Evolutionary conservation across 768 basidiomycete genomes (phyloP).

Genomic region (Phanerodontia chrysosporium): DNA sequence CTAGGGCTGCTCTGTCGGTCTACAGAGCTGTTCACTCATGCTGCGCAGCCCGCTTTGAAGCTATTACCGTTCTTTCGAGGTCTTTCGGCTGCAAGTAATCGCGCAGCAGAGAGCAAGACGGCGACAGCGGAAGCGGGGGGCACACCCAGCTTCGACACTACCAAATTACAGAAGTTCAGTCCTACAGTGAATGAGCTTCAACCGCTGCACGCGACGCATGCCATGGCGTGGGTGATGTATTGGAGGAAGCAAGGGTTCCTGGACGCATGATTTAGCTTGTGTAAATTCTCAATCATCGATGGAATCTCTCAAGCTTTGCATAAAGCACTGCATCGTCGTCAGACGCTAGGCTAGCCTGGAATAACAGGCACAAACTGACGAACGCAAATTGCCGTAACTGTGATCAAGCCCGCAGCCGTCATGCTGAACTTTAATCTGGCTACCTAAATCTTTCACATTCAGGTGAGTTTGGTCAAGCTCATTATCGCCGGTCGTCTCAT

Average conservation of each 20-base stretch:
- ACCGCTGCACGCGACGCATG: neutral
- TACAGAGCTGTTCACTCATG: neutral
- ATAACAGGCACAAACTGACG: too few relatives aligned
- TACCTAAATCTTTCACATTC: too few relatives aligned
- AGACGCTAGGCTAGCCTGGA: too few relatives aligned
- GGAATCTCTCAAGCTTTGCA: too few relatives aligned
- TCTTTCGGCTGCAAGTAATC: neutral
- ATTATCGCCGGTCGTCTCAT: too few relatives aligned
- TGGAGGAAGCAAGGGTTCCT: neutral
- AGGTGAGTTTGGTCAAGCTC: too few relatives aligned
- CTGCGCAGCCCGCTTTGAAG: constrained; percentile 10
- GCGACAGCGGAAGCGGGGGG: neutral
- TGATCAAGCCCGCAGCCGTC: too few relatives aligned
- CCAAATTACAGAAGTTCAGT: neutral
- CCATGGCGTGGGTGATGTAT: neutral
- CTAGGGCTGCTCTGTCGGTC: neutral
- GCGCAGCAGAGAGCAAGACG: neutral
- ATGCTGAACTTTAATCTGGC: too few relatives aligned
- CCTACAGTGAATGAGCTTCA: neutral
- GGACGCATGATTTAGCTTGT: too few relatives aligned
- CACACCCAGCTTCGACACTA: neutral
- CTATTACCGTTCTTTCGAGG: constrained; percentile 1
- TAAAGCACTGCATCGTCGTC: too few relatives aligned
- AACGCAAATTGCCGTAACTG: too few relatives aligned
- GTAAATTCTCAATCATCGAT: too few relatives aligned